Evolutionary conservation across 106 monocot species (phyloP), one percentile per base, ranked within the genome.

Genomic region (Allium sativum): DNA sequence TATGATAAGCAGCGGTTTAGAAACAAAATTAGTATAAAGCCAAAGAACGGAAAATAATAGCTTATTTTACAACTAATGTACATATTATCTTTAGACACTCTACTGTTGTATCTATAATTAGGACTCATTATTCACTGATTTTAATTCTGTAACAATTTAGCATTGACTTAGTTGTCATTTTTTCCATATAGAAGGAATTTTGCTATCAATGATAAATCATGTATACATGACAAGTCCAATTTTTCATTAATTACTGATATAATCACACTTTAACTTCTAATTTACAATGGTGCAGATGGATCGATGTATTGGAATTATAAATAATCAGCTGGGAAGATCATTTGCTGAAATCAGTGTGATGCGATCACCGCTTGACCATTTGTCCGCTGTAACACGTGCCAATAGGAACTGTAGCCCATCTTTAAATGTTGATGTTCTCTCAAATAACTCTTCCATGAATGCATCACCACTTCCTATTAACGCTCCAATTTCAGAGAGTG

Each of bases 291-390:
- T 67, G 57, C 80, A 94, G 93, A 78, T 94, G 6, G 89, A 94
- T 64, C 70, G 83, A 52, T 80, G 89, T 5, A 83, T 89, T 10
- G 74, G 70, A 62, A 62, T 94, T 47, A 83, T 89, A 17, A 83
- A 89, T 4, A 89, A 79, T 67, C 86, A 86, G 52, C 72, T 89
- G 1, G 93, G 93, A 16, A 75, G 93, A 60, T 89, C 89, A 0
- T 64, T 86, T 2, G 73, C 80, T 4, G 89, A 83, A 61, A 85
- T 94, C 9, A 85, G 83, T 11, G 69, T 80, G 3, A 69, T 81
- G 40, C 89, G 83, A 6, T 79, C 85, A 8, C 80, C 89, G 12
- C 53, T 93, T 0, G 93, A 93, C 44, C 31, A 31, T 31, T 66
- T 93, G 19, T 76, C 85, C 0, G 86, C 89, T 0, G 93, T 86